Evolutionary conservation across 805 yeast species (phyloP).

Genomic region (Kodamaea nitidulidarum): DNA sequence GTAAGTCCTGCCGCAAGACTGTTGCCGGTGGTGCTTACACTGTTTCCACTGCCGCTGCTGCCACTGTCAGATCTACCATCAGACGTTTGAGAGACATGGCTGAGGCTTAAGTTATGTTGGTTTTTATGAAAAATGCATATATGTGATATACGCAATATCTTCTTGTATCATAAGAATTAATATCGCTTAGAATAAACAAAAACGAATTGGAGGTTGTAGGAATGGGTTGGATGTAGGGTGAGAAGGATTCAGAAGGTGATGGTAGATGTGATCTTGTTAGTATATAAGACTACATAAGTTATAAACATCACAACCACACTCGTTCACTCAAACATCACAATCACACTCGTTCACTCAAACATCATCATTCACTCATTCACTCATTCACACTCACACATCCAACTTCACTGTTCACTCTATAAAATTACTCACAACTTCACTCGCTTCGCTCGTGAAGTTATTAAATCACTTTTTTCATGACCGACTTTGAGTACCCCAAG

Average conservation of each 20-base stretch:
- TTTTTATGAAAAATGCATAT: slow-evolving; percentile 7
- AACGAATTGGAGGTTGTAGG: background rate
- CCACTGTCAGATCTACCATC: slow-evolving; percentile 99
- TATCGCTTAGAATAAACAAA: slow-evolving; percentile 7
- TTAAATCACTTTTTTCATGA: slow-evolving; percentile 2
- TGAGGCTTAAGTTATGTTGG: slow-evolving; percentile 74
- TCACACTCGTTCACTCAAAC: too few species aligned
- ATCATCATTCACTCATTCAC: too few species aligned
- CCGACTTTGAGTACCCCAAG: slow-evolving; percentile 35
- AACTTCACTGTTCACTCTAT: too few species aligned
- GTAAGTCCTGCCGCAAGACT: slow-evolving; percentile 91
- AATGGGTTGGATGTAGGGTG: too few species aligned
- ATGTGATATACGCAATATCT: slow-evolving; percentile 4
- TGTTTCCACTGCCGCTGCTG: slow-evolving; percentile 99
- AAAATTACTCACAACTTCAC: too few species aligned
- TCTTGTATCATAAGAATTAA: slow-evolving; percentile 11
- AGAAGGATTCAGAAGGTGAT: too few species aligned
- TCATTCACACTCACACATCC: too few species aligned
- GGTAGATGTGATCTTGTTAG: too few species aligned
- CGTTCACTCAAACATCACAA: too few species aligned
- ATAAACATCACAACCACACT: too few species aligned
- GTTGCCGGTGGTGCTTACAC: slow-evolving; percentile 99
- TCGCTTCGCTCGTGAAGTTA: too few species aligned
- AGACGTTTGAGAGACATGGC: slow-evolving; percentile 99
- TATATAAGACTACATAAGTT: too few species aligned